Percentiles rank a stretch among this genome's conserved stretches.
Conservation (phyloP, 805 yeast species). For the Candida glaebosa region DNA sequence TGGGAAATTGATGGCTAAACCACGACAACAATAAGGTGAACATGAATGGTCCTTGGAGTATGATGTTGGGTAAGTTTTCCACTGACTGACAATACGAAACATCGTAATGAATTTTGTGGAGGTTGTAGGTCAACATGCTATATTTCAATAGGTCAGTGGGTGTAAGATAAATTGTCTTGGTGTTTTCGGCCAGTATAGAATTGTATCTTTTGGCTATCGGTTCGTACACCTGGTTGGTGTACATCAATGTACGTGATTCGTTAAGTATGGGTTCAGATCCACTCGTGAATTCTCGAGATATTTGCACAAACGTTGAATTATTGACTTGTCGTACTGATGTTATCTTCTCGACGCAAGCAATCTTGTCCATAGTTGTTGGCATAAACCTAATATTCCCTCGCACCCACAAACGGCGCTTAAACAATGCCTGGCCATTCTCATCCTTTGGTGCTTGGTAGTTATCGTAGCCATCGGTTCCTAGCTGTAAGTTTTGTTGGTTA, state of each 20-base stretch:
- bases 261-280: conserved; percentile 22
- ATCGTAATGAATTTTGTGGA: conserved; percentile 83
- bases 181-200: background rate
- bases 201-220: background rate
- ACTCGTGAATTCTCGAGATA: conserved; percentile 44
- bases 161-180: conserved; percentile 11
- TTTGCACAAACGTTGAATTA: conserved; percentile 48
- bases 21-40: conserved; percentile 58
- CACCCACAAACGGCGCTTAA: conserved; percentile 73
- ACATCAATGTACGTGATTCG: conserved; percentile 62
- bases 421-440: conserved; percentile 23
- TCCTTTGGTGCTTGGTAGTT: conserved; percentile 63
- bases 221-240: conserved; percentile 45
- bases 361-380: conserved; percentile 31
- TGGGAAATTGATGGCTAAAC: conserved; percentile 24
- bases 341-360: conserved; percentile 54
- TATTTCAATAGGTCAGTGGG: conserved; percentile 52
- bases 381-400: conserved; percentile 56
- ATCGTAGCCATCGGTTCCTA: conserved; percentile 79
- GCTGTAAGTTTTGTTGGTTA: conserved; percentile 48
- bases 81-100: conserved; percentile 42
- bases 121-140: conserved; percentile 74
- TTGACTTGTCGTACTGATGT: conserved; percentile 33
- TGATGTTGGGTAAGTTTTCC: conserved; percentile 60
- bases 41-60: conserved; percentile 82